Conservation (phyloP, 495 filamentous ascomycete genomes). For the Aspergillus carlsbadensis region DNA sequence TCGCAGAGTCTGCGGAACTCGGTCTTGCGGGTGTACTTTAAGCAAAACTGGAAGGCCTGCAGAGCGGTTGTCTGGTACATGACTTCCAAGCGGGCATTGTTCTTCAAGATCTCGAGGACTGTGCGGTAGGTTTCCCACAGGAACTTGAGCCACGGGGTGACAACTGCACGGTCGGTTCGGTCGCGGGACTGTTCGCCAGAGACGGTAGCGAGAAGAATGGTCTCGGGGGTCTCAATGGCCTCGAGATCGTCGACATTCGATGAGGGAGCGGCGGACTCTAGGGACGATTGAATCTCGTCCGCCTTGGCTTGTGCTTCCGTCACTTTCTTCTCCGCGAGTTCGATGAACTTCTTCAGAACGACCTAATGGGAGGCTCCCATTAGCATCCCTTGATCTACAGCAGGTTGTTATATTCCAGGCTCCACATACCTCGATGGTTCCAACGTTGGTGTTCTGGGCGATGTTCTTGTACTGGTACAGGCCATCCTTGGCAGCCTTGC, state of each 20-base stretch:
- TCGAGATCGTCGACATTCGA: conserved; percentile 91
- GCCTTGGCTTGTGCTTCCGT: conserved; percentile 94
- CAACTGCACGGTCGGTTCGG: conserved; percentile 94
- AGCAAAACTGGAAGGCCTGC: conserved; percentile 97
- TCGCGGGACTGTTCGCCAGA: conserved; percentile 97
- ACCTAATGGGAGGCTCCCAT: conserved; percentile 46
- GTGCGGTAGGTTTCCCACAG: conserved; percentile 99
- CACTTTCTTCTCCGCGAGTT: conserved; percentile 93
- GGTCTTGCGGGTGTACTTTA: conserved; percentile 97
- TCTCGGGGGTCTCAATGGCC: conserved; percentile 96
- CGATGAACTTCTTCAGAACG: conserved; percentile 95
- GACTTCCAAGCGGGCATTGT: conserved; percentile 95
- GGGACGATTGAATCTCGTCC: conserved; percentile 84
- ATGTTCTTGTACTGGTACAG: conserved; percentile 99
- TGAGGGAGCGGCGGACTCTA: conserved; percentile 68
- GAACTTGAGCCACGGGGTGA: conserved; percentile 99
- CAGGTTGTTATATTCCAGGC: too few relatives aligned
- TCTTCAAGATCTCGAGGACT: conserved; percentile 95
- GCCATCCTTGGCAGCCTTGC: conserved; percentile 97
- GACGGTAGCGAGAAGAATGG: conserved; percentile 94
- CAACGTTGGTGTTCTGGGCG: conserved; percentile 96
- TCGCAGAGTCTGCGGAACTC: conserved; percentile 98
- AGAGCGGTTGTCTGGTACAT: conserved; percentile 98
- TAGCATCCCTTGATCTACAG: background rate
- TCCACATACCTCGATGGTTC: conserved; percentile 80